A percentile compares a stretch with the other conserved stretches of the same genome.
phyloP scores from a whole-genome alignment of 2,329 filamentous ascomycete genomes.

The Colletotrichum chrysophilum region DNA sequence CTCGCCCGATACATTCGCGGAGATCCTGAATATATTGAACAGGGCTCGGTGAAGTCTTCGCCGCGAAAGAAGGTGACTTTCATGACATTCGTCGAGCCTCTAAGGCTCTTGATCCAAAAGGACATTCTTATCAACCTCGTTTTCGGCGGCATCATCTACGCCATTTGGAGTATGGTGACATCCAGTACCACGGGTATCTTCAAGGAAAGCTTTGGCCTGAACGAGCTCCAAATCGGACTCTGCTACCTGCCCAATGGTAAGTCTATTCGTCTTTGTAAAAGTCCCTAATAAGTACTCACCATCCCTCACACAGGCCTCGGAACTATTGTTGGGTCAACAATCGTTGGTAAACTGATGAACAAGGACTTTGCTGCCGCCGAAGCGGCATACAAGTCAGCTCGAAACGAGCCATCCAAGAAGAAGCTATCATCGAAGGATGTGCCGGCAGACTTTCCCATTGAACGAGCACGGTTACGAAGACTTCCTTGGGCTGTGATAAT shows the following conservation, averaged over 20 bases:
- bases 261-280: rapidly evolving
- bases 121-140: slow-evolving; percentile 47
- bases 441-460: slow-evolving; percentile 45
- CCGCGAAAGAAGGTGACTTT: slow-evolving; percentile 28
- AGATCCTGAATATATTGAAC: slow-evolving; percentile 7
- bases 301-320: slow-evolving; percentile 30
- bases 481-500: slow-evolving; percentile 37
- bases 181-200: slow-evolving; percentile 43
- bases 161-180: slow-evolving; percentile 53
- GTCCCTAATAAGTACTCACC: rapidly evolving
- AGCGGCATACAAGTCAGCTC: slow-evolving; percentile 26
- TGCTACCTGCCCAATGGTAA: slow-evolving; percentile 30
- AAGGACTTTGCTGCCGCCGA: slow-evolving; percentile 26
- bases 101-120: slow-evolving; percentile 43
- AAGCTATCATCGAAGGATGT: slow-evolving; percentile 31
- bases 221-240: slow-evolving; percentile 28
- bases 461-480: slow-evolving; percentile 41
- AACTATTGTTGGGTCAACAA: slow-evolving; percentile 44
- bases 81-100: slow-evolving; percentile 36
- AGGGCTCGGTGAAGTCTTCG: slow-evolving; percentile 8
- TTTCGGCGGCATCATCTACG: slow-evolving; percentile 40
- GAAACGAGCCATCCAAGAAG: slow-evolving; percentile 16
- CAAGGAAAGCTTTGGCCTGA: slow-evolving; percentile 27
- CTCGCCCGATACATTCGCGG: slow-evolving; percentile 17
- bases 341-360: slow-evolving; percentile 47